Conservation (phyloP, 2,329 filamentous ascomycete genomes). For the Aspergillus oerlinghausenensis region DNA sequence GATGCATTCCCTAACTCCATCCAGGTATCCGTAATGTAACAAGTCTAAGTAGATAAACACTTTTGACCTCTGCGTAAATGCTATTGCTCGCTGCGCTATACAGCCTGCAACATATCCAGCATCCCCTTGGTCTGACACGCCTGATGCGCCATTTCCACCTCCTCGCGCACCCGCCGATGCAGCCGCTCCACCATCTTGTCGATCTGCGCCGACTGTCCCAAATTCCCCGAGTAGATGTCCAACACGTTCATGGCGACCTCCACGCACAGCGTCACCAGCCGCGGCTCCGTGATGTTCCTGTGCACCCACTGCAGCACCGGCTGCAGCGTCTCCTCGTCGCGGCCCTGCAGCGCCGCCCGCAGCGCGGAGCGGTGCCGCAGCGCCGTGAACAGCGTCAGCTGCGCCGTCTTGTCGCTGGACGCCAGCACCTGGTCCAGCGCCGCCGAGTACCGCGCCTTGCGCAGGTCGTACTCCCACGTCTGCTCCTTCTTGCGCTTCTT, state of each 20-base stretch:
- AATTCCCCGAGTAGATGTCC: slow-evolving; percentile 80
- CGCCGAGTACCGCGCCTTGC: slow-evolving; percentile 69
- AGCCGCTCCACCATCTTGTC: slow-evolving; percentile 65
- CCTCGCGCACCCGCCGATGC: slow-evolving; percentile 64
- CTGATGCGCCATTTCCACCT: slow-evolving; percentile 78
- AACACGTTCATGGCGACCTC: slow-evolving; percentile 78
- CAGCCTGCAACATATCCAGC: slow-evolving; percentile 65
- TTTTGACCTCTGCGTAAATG: no score
- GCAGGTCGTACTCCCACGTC: slow-evolving; percentile 75
- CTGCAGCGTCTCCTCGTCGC: slow-evolving; percentile 75
- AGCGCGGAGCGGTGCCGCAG: slow-evolving; percentile 84
- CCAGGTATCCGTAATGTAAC: slow-evolving; percentile 2
- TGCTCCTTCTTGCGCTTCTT: slow-evolving; percentile 62
- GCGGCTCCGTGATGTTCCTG: slow-evolving; percentile 74
- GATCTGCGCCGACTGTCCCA: slow-evolving; percentile 69
- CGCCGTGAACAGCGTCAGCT: slow-evolving; percentile 75
- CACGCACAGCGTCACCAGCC: slow-evolving; percentile 73
- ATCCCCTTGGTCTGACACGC: slow-evolving; percentile 81
- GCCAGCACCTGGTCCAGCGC: slow-evolving; percentile 77
- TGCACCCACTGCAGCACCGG: slow-evolving; percentile 81
- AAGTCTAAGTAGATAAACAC: neutral
- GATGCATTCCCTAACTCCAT: slow-evolving; percentile 11
- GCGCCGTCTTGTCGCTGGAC: slow-evolving; percentile 52
- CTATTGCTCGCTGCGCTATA: slow-evolving; percentile 4
- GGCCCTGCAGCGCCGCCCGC: slow-evolving; percentile 69